These are phyloP conservation scores for Crataegus laevigata DNA, from an alignment of 306 rosid genomes.

Conservation along the genomic window DNA sequence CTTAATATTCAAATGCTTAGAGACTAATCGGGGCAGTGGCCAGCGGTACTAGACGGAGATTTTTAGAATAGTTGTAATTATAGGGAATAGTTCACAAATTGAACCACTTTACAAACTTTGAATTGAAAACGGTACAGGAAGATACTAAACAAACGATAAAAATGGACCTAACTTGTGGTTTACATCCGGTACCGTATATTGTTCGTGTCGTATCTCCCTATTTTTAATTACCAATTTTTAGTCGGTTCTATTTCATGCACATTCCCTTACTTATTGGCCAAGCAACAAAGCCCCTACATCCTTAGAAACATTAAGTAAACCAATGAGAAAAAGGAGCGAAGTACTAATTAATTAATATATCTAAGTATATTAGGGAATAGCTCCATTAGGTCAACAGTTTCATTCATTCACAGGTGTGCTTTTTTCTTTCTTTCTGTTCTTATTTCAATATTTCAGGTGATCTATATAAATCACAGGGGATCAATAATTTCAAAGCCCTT, in stretches of 20 bases:
- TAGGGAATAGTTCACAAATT: neutral
- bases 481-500: neutral
- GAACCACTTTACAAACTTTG: too few species aligned
- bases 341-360: neutral
- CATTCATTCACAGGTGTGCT: neutral
- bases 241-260: neutral
- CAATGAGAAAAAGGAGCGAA: neutral
- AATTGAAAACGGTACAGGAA: neutral
- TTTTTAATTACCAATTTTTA: too few species aligned
- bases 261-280: neutral
- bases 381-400: neutral
- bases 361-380: neutral
- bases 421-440: neutral
- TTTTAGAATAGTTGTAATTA: too few species aligned
- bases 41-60: too few species aligned
- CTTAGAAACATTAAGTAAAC: neutral
- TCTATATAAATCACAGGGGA: neutral
- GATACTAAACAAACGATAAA: too few species aligned
- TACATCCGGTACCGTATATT: neutral
- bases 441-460: neutral
- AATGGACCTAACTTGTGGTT: too few species aligned
- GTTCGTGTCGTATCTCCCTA: too few species aligned
- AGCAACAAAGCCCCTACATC: neutral
- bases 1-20: too few species aligned
- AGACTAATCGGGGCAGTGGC: accelerated